A percentile compares a stretch with the other conserved stretches of the same genome.
phyloP scores from a whole-genome alignment of 169 alveolate genomes.

The Eimeria brunetti region DNA sequence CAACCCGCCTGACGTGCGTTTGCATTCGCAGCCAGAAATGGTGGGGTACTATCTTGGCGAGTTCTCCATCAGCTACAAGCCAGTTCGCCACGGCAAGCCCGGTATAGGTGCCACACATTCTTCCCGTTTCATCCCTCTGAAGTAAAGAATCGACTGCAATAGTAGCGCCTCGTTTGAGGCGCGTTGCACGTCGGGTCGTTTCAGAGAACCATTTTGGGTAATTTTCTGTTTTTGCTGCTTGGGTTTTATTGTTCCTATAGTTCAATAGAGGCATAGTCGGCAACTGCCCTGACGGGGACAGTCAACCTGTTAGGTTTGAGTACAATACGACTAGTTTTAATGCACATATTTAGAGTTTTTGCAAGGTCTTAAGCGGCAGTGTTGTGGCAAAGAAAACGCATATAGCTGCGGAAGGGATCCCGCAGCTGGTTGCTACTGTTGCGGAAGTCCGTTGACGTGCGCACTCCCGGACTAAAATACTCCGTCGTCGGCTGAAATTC shows the following conservation, averaged over 20 bases:
- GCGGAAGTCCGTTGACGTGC: neutral
- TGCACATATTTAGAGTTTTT: neutral
- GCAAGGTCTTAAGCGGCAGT: neutral
- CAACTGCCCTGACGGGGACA: neutral
- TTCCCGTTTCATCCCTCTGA: conserved; percentile 80
- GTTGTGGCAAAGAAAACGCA: neutral
- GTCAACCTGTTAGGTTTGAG: neutral
- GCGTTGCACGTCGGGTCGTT: conserved; percentile 8
- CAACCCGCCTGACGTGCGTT: neutral
- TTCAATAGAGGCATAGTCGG: neutral
- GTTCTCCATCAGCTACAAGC: conserved; percentile 99
- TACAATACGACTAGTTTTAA: neutral
- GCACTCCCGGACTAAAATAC: neutral
- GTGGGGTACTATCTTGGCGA: conserved; percentile 99
- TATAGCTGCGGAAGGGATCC: neutral
- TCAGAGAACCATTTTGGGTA: neutral
- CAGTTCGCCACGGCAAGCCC: conserved; percentile 99
- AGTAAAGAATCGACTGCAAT: conserved; percentile 51
- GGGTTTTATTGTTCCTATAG: neutral
- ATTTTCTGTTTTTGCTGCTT: conserved; percentile 31
- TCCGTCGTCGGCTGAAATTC: conserved; percentile 8
- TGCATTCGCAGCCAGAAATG: conserved; percentile 95
- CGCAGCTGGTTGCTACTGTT: neutral
- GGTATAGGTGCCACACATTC: conserved; percentile 96
- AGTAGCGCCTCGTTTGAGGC: conserved; percentile 2